Evolutionary conservation across 1,284 basidiomycete genomes (phyloP), one percentile per base, ranked within the genome.

Genomic region (Singerocomus rubriflavus): DNA sequence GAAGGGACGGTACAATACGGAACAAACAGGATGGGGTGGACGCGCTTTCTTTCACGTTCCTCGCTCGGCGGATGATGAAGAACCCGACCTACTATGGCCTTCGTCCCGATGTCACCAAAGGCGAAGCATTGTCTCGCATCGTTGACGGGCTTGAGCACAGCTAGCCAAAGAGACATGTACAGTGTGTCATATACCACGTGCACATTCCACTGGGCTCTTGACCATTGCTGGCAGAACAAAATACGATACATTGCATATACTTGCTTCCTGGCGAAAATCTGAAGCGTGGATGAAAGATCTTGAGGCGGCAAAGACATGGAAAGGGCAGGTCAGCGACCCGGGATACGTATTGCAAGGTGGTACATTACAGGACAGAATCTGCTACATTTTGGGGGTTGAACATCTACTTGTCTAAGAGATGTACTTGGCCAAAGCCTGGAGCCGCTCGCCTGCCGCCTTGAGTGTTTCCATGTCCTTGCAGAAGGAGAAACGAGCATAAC

Each of bases 51-150:
- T 93, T 87, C 71, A 94, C 94, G 8, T 93, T 88, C 70, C 76
- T 97, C 30, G 77, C 82, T 7, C 76, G 79, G 44, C 79, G 95
- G 54, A 68, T 93, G 46, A 74, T 73, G 50, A 82, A 75, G 55
- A 99, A 99, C 69, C 94, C 96, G 11, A 80, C 81, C 1, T 98
- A 90, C 72, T 99, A 99, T 66, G 87, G 84, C 51, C 75, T 81
- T 52, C 65, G 56, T 50, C 69, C 62, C 46, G 68, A 41, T 36
- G 64, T 50, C 52, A 73, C 72, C 10, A 65, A 69, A 46, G 78
- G 77, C 47, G 78, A 84, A 51, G 77, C 72, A 38, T 67, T 94
- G 29, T 92, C 88, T 12, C 74, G 84, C 36, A 71, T 92, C 32
- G 81, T 85, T n/a, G 91, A 95, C 59, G 65, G 62, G 30, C 59